Percentiles rank a stretch among this genome's conserved stretches.
Evolutionary conservation across 202 grass and related monocot genomes (phyloP).

Genomic region (Zoysia matrella): DNA sequence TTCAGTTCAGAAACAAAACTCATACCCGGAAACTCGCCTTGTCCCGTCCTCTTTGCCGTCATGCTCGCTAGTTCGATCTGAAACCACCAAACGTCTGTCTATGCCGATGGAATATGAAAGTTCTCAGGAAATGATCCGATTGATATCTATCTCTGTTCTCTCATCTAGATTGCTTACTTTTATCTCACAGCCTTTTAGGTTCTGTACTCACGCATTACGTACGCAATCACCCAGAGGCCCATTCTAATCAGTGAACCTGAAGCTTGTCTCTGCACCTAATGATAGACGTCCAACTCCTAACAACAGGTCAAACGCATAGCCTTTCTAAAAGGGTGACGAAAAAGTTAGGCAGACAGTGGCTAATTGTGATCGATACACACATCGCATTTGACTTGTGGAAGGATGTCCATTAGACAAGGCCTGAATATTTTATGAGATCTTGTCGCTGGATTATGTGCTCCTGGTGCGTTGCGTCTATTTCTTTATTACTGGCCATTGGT

Average conservation of each 20-base stretch:
- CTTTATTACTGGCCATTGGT: constrained; percentile 41
- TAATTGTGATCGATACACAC: constrained; percentile 26
- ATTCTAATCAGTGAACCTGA: constrained; percentile 31
- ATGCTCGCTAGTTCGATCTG: constrained; percentile 6
- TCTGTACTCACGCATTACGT: constrained; percentile 33
- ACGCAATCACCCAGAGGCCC: constrained; percentile 29
- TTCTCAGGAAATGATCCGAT: constrained; percentile 37
- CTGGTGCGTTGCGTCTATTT: constrained; percentile 30
- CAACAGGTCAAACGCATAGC: constrained; percentile 50
- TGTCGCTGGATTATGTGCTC: constrained; percentile 35
- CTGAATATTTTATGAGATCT: constrained; percentile 42
- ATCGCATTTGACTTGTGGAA: constrained; percentile 47
- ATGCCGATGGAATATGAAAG: constrained; percentile 13
- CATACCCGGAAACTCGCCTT: background rate
- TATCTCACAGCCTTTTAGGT: background rate
- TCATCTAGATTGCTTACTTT: constrained; percentile 41
- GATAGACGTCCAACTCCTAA: constrained; percentile 25
- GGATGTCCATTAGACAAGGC: background rate
- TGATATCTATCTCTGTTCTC: background rate
- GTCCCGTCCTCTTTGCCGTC: background rate
- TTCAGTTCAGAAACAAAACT: constrained; percentile 3
- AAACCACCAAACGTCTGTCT: background rate
- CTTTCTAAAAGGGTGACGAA: constrained; percentile 44
- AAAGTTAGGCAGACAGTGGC: background rate
- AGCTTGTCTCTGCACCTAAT: constrained; percentile 34